phyloP scores from a whole-genome alignment of 257 asterid species.

The Paulownia fortunei region DNA sequence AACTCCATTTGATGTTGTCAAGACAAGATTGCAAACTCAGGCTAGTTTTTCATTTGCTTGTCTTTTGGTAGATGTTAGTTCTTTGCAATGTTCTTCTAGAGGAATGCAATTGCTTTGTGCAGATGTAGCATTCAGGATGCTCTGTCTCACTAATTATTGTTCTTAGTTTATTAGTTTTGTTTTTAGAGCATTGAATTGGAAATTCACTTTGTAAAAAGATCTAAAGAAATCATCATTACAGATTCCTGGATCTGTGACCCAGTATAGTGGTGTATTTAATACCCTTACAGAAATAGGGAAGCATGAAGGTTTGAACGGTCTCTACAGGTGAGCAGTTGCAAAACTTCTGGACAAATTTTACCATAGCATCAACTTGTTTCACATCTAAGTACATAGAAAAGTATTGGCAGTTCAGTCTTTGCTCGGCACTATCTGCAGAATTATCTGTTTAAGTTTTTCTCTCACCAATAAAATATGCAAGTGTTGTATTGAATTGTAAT shows the following conservation, averaged over 20 bases:
- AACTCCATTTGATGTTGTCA: constrained; percentile 95
- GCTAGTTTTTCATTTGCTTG: constrained; percentile 37
- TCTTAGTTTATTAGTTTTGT: not conserved
- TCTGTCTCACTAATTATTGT: not conserved
- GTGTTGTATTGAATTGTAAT: not conserved
- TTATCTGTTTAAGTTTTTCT: not conserved
- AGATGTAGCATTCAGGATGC: not conserved
- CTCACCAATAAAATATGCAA: not conserved
- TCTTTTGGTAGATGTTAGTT: too few relatives aligned
- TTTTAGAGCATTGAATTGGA: too few relatives aligned
- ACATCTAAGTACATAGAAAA: not conserved
- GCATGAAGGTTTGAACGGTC: constrained; percentile 58
- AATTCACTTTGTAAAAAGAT: not conserved
- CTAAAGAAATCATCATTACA: constrained; percentile 29
- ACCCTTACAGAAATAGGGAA: constrained; percentile 54
- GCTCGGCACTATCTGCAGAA: constrained; percentile 2
- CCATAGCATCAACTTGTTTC: not conserved
- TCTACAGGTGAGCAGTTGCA: constrained; percentile 51
- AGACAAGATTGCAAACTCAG: constrained; percentile 91
- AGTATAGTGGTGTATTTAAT: constrained; percentile 49
- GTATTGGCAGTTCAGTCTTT: not conserved
- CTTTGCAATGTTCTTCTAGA: too few relatives aligned
- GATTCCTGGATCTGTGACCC: constrained; percentile 56
- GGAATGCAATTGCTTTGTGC: not conserved
- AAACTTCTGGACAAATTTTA: not conserved